A percentile compares a stretch with the other conserved stretches of the same genome.
Conservation (phyloP, 352 stramenopile genomes). For the Globisporangium canariense region DNA sequence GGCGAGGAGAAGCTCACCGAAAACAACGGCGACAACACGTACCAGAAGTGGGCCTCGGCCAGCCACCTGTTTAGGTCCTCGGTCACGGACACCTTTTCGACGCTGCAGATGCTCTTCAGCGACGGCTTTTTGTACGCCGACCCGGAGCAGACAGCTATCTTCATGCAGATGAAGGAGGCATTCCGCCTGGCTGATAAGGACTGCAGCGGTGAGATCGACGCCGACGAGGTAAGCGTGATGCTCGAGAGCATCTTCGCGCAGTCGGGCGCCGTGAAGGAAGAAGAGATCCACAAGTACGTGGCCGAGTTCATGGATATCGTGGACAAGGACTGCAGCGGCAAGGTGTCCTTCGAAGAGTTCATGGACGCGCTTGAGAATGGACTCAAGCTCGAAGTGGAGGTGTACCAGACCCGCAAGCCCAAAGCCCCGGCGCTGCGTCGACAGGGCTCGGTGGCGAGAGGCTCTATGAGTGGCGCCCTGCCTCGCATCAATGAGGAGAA, state of each 20-base stretch:
- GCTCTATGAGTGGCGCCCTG: constrained; percentile 20
- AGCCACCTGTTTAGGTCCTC: constrained; percentile 48
- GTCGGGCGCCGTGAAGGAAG: constrained; percentile 66
- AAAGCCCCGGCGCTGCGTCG: constrained; percentile 20
- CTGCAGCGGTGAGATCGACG: constrained; percentile 78
- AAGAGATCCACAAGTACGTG: constrained; percentile 70
- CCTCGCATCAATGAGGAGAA: constrained; percentile 42
- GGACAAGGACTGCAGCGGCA: constrained; percentile 60
- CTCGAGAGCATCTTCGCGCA: constrained; percentile 77
- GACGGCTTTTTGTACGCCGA: constrained; percentile 76
- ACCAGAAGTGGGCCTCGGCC: constrained; percentile 49
- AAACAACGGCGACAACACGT: constrained; percentile 21
- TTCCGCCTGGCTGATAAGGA: constrained; percentile 78
- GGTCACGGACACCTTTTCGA: constrained; percentile 67
- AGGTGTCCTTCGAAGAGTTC: constrained; percentile 81
- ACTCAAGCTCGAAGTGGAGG: constrained; percentile 74
- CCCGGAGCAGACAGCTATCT: constrained; percentile 75
- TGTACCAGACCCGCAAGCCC: constrained; percentile 47
- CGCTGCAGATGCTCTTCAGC: constrained; percentile 67
- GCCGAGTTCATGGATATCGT: constrained; percentile 72
- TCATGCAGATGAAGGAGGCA: constrained; percentile 88
- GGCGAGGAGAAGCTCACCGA: constrained; percentile 17
- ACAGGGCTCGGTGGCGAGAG: constrained; percentile 14
- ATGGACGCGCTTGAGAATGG: constrained; percentile 73
- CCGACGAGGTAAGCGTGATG: constrained; percentile 73